phyloP scores from a whole-genome alignment of 768 basidiomycete species.

The Candolleomyces aberdarensis region DNA sequence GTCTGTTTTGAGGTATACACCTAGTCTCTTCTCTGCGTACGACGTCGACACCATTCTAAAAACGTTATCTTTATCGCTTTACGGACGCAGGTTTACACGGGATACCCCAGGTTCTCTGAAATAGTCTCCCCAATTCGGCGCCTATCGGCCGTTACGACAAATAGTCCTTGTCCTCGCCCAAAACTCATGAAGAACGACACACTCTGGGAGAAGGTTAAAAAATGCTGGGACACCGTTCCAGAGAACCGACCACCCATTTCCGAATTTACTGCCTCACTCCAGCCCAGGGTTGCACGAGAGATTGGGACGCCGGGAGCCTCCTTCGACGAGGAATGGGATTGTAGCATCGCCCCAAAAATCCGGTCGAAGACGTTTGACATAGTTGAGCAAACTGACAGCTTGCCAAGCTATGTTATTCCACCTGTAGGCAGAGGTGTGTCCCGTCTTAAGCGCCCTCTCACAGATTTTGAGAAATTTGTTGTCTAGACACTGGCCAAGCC shows the following conservation, averaged over 20 bases:
- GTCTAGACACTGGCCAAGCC: no score
- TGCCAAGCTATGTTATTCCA: no score
- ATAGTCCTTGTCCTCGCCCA: not conserved
- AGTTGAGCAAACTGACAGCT: no score
- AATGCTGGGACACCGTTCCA: not conserved
- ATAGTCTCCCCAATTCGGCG: not conserved
- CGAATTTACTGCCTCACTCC: not conserved
- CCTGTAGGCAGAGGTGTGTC: no score
- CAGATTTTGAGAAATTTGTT: no score
- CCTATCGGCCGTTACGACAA: not conserved
- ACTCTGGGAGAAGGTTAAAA: not conserved
- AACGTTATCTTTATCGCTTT: not conserved
- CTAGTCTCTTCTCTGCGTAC: not conserved
- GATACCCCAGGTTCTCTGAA: not conserved
- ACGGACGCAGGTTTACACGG: not conserved
- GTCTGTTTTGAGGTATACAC: conserved; percentile 5
- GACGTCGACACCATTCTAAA: not conserved
- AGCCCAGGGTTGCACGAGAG: no score
- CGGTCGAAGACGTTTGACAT: no score
- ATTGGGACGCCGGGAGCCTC: no score
- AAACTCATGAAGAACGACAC: not conserved
- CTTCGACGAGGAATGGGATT: not conserved
- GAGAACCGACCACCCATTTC: not conserved
- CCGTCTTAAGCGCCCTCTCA: no score
- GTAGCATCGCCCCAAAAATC: not conserved